Percentiles rank a stretch among this genome's conserved stretches.
Conservation (phyloP, 345 rosid genomes). For the Cardamine chenopodiifolia region DNA sequence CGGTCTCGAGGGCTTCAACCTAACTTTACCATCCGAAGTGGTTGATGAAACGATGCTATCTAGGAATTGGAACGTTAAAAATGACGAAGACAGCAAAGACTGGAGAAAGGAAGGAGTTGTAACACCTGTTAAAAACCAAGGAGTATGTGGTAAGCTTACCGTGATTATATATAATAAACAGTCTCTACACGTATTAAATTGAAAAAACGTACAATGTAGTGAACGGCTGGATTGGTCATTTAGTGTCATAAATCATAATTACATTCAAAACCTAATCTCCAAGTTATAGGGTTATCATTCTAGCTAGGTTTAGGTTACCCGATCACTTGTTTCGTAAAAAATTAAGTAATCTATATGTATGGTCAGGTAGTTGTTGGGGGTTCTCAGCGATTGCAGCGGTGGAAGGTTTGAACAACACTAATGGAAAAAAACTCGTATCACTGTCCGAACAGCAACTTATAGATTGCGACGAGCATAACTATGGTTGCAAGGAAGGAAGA, state of each 20-base stretch:
- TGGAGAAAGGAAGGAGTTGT: slow-evolving; percentile 50
- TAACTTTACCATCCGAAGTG: slow-evolving; percentile 9
- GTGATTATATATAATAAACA: background rate
- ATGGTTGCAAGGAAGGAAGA: slow-evolving; percentile 51
- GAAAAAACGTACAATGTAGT: background rate
- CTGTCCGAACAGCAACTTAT: slow-evolving; percentile 62
- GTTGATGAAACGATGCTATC: slow-evolving; percentile 5
- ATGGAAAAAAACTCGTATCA: slow-evolving; percentile 44
- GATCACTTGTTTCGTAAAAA: background rate
- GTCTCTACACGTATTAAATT: background rate
- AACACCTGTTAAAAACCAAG: slow-evolving; percentile 44
- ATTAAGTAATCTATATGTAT: background rate
- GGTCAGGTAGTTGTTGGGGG: slow-evolving; percentile 65
- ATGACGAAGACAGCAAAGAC: slow-evolving; percentile 29
- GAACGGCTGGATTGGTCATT: background rate
- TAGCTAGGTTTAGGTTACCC: background rate
- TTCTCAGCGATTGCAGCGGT: slow-evolving; percentile 59
- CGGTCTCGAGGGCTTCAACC: slow-evolving; percentile 29
- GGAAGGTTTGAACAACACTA: slow-evolving; percentile 52
- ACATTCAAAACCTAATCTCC: background rate
- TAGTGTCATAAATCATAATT: background rate
- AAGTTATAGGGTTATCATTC: background rate
- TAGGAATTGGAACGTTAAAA: slow-evolving; percentile 15
- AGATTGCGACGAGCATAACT: slow-evolving; percentile 48
- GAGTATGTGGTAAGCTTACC: slow-evolving; percentile 41